Conservation (phyloP, 139 green algal genomes). For the Nannochloris sp. region DNA sequence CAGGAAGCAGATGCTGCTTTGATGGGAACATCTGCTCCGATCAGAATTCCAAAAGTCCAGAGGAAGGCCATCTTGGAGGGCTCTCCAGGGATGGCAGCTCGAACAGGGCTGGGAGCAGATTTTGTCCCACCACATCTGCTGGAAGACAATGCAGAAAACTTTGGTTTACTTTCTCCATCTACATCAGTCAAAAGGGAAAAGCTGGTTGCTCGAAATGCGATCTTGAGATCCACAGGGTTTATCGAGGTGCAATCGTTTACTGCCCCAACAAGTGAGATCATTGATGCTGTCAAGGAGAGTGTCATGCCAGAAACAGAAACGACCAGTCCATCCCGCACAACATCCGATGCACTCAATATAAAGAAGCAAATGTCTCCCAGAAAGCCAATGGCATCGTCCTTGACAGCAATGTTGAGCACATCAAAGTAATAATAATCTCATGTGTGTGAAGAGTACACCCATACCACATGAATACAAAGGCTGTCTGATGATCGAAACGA, state of each 20-base stretch:
- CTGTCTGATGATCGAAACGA: no score
- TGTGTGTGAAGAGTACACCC: no score
- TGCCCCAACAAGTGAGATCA: conserved; percentile 11
- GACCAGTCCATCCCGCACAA: neutral
- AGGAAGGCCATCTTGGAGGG: neutral
- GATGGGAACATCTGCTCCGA: conserved; percentile 43
- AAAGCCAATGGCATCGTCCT: neutral
- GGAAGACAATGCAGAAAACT: neutral
- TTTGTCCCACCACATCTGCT: conserved; percentile 46
- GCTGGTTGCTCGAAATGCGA: conserved; percentile 40
- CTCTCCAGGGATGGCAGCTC: neutral
- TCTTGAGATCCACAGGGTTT: conserved; percentile 45
- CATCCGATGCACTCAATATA: neutral
- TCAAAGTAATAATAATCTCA: no score
- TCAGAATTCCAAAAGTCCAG: conserved; percentile 41
- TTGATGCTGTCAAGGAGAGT: conserved; percentile 23
- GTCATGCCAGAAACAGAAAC: neutral
- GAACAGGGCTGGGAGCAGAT: conserved; percentile 3
- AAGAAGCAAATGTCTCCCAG: neutral
- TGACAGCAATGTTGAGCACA: neutral
- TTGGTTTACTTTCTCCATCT: conserved; percentile 19
- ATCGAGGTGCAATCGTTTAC: conserved; percentile 23
- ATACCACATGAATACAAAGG: no score
- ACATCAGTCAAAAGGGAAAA: conserved; percentile 31
- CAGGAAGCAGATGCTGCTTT: neutral